These are phyloP conservation scores for Penicillium sp. DNA, from an alignment of 2,329 filamentous ascomycete species.

Conservation along the genomic window DNA sequence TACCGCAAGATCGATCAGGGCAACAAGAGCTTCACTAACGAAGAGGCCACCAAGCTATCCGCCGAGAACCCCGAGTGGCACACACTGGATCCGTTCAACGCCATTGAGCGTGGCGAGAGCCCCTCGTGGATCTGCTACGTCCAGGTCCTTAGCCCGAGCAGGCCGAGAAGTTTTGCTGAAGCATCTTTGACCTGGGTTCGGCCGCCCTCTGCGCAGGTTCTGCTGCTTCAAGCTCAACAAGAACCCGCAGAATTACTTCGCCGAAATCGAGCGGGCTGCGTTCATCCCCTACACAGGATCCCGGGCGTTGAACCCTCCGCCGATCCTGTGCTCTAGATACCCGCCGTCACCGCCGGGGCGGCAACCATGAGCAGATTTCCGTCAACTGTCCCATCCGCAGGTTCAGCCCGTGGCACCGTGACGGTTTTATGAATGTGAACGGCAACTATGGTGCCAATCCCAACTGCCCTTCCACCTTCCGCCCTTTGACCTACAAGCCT, in stretches of 20 bases:
- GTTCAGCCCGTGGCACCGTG: slow-evolving; percentile 69
- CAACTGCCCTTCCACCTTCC: slow-evolving; percentile 52
- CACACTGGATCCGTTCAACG: slow-evolving; percentile 64
- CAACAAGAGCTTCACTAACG: slow-evolving; percentile 59
- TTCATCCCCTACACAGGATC: slow-evolving; percentile 67
- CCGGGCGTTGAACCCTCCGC: slow-evolving; percentile 69
- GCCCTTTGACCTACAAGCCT: slow-evolving; percentile 37
- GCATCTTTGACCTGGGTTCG: slow-evolving; percentile 70
- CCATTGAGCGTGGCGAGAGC: slow-evolving; percentile 62
- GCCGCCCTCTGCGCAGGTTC: slow-evolving; percentile 64
- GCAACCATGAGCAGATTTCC: slow-evolving; percentile 66
- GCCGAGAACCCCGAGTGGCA: slow-evolving; percentile 63
- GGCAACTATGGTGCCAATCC: slow-evolving; percentile 64
- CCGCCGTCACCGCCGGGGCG: slow-evolving; percentile 63
- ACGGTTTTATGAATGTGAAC: slow-evolving; percentile 68
- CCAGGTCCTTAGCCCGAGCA: slow-evolving; percentile 63
- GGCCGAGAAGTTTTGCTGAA: slow-evolving; percentile 62
- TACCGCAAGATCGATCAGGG: slow-evolving; percentile 66
- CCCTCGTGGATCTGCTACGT: slow-evolving; percentile 66
- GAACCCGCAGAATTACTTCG: slow-evolving; percentile 68
- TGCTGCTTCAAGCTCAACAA: slow-evolving; percentile 65
- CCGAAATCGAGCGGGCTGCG: slow-evolving; percentile 69
- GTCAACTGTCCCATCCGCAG: slow-evolving; percentile 58
- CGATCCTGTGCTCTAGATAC: slow-evolving; percentile 69
- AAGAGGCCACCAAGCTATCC: slow-evolving; percentile 57